Base-by-base conservation (phyloP, 2,329 filamentous ascomycete genomes). In the Fusarium verrucosum region DNA sequence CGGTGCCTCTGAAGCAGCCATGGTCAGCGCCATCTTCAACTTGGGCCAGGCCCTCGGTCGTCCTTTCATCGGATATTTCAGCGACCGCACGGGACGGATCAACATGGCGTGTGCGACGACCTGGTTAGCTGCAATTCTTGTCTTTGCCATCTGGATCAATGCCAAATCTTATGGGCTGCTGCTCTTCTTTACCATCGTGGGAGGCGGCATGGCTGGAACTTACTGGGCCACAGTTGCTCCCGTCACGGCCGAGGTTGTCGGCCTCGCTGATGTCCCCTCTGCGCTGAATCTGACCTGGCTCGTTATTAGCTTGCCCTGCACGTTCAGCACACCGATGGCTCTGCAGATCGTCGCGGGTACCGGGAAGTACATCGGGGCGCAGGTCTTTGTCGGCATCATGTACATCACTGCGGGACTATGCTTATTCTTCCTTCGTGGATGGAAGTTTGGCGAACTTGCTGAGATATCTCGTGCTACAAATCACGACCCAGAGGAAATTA, bases 21-120 rank as follows among this genome's bases (percentile, higher is more conserved):
- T 92, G 16, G 82, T 92, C 41, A 89, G 87, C n/a, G 91, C 91
- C 6, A 76, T 93, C 33, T 83, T 94, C 68, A 94, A 92, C 73
- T 72, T 87, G n/a, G 81, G 82, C 0, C 86, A 88, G 72, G 89
- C 83, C 3, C 60, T 93, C 11, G 91, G 91, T 2, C 81, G 91
- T 13, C 91, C 91, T 2, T 76, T 88, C 1, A 88, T 94, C 38
- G 92, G 91, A 0, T 86, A 90, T 55, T 89, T 89, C 56, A 90
- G 87, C 55, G 92, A 94, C 73, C 78, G 76, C 3, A 81, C 89
- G 9, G 91, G 92, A 0, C 82, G 90, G 11, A 84, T 94, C 66
- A 94, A 94, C 71, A 88, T 93, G 77, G 88, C 90, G 1, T 82
- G 80, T 4, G 72, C 85, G 1, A 87, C 87, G 73, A 92, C 90